phyloP scores from a whole-genome alignment of 768 basidiomycete genomes.

The Panaeolus papilionaceus region DNA sequence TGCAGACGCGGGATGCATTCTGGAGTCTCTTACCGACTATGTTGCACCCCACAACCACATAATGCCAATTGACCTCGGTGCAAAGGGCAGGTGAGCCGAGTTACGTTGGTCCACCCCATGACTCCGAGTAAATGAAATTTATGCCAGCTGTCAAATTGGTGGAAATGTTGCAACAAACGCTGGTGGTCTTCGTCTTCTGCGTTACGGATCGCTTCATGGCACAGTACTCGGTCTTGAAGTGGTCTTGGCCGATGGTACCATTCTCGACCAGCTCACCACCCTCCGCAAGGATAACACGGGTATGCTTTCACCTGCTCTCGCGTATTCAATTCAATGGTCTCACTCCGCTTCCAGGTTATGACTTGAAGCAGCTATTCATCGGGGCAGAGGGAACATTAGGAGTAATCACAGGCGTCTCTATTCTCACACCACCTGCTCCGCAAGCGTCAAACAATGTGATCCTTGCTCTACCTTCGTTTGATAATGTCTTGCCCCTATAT shows the following conservation, averaged over 20 bases:
- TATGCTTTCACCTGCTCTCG: slow-evolving; percentile 35
- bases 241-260: slow-evolving; percentile 91
- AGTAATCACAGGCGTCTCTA: slow-evolving; percentile 93
- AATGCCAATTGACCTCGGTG: slow-evolving; percentile 95
- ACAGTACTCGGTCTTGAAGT: slow-evolving; percentile 95
- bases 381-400: slow-evolving; percentile 97
- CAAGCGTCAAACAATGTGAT: slow-evolving; percentile 91
- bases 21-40: slow-evolving; percentile 87
- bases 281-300: slow-evolving; percentile 98
- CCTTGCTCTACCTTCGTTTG: slow-evolving; percentile 85
- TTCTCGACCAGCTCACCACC: slow-evolving; percentile 88
- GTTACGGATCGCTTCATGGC: slow-evolving; percentile 96
- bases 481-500: slow-evolving; percentile 87
- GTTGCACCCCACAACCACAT: slow-evolving; percentile 90
- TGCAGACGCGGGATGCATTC: slow-evolving; percentile 93
- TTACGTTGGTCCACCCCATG: slow-evolving; percentile 16
- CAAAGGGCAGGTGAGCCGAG: slow-evolving; percentile 83
- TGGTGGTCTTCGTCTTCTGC: slow-evolving; percentile 91
- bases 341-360: slow-evolving; percentile 71
- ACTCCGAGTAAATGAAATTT: slow-evolving; percentile 12
- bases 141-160: slow-evolving; percentile 89
- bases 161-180: slow-evolving; percentile 98
- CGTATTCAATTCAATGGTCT: slow-evolving; percentile 14
- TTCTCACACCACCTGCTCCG: slow-evolving; percentile 85
- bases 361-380: slow-evolving; percentile 98